A percentile compares a stretch with the other conserved stretches of the same genome.
Conservation (phyloP, 495 filamentous ascomycete genomes). For the Lentithecium fluviatile region DNA sequence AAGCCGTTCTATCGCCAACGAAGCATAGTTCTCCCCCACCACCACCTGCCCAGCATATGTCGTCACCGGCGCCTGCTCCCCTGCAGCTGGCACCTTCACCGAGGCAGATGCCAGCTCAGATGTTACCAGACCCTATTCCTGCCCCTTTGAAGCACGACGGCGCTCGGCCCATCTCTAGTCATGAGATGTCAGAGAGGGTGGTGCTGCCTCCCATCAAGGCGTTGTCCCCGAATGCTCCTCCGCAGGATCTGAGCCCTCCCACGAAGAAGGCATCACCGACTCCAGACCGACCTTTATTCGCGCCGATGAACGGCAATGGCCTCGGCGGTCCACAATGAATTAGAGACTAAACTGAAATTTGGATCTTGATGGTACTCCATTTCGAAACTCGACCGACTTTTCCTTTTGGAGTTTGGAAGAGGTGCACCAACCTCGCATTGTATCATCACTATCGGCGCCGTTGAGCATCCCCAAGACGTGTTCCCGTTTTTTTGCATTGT, state of each 20-base stretch:
- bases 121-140: constrained; percentile 53
- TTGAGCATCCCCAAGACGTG: too few relatives aligned
- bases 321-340: constrained; percentile 5
- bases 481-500: too few relatives aligned
- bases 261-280: constrained; percentile 35
- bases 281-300: constrained; percentile 24
- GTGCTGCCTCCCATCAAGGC: constrained; percentile 53
- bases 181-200: constrained; percentile 48
- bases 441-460: too few relatives aligned
- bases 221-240: constrained; percentile 47
- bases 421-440: too few relatives aligned
- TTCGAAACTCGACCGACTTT: too few relatives aligned
- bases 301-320: constrained; percentile 12
- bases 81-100: constrained; percentile 37
- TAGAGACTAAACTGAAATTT: too few relatives aligned
- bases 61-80: constrained; percentile 8
- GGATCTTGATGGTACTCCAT: too few relatives aligned
- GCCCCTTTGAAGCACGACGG: constrained; percentile 74
- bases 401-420: too few relatives aligned
- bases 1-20: constrained; percentile 29
- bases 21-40: constrained; percentile 33
- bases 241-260: constrained; percentile 32
- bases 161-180: constrained; percentile 51
- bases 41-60: constrained; percentile 8
- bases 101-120: constrained; percentile 42